A percentile compares a stretch with the other conserved stretches of the same genome.
Conservation (phyloP, 805 yeast genomes). For the Maudiozyma barnettii region DNA sequence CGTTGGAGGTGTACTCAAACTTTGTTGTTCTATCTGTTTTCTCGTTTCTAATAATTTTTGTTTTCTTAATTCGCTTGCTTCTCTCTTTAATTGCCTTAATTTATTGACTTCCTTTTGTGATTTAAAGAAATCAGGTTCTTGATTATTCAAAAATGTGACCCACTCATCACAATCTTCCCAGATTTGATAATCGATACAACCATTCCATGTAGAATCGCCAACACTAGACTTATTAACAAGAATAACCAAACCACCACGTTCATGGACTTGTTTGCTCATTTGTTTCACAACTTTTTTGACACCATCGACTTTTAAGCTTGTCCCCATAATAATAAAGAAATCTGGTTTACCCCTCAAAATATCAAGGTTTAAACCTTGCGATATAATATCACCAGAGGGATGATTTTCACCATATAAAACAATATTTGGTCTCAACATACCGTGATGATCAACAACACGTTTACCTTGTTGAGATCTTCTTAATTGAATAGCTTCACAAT, state of each 20-base stretch:
- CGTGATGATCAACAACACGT: conserved; percentile 59
- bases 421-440: conserved; percentile 77
- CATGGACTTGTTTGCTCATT: conserved; percentile 61
- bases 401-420: conserved; percentile 92
- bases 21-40: conserved; percentile 2
- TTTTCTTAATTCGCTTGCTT: conserved; percentile 26
- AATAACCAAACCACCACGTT: conserved; percentile 69
- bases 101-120: conserved; percentile 36
- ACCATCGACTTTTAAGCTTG: conserved; percentile 86
- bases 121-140: conserved; percentile 54
- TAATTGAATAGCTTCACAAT: conserved; percentile 48
- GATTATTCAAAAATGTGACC: conserved; percentile 44
- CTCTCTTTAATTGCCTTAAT: conserved; percentile 22
- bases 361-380: conserved; percentile 60
- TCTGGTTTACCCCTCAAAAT: conserved; percentile 55
- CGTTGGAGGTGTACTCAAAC: conserved; percentile 24
- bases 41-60: conserved; percentile 7
- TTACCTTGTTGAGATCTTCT: conserved; percentile 61
- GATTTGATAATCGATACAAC: conserved; percentile 69
- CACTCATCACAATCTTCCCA: conserved; percentile 75
- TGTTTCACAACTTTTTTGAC: conserved; percentile 67
- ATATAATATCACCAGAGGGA: conserved; percentile 73
- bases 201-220: conserved; percentile 56
- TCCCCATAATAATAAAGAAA: conserved; percentile 79
- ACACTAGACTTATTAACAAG: conserved; percentile 64